Conservation (phyloP, 2,329 filamentous ascomycete genomes). For the Aquanectria penicillioides region DNA sequence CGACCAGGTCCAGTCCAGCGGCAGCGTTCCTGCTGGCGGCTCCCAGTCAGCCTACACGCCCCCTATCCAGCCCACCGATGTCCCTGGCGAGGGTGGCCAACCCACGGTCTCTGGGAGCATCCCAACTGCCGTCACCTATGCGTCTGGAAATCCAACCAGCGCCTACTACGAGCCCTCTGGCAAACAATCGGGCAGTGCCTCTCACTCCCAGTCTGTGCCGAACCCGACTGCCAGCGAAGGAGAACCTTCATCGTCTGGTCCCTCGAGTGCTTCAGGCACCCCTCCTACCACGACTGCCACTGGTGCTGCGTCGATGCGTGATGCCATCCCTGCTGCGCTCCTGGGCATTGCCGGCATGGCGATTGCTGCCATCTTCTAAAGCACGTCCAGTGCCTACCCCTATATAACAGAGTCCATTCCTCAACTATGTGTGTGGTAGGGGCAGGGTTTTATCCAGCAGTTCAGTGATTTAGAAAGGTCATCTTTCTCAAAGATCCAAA, state of each 20-base stretch:
- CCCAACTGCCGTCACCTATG: constrained; percentile 32
- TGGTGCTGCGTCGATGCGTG: constrained; percentile 41
- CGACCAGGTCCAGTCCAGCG: constrained; percentile 24
- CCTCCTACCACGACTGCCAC: constrained; percentile 44
- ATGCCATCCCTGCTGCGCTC: constrained; percentile 32
- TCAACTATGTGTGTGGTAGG: not conserved
- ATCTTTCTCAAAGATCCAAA: constrained; percentile 25
- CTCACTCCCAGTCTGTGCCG: constrained; percentile 15
- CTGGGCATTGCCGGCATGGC: constrained; percentile 41
- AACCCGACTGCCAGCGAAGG: constrained; percentile 30
- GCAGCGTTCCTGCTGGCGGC: constrained; percentile 16
- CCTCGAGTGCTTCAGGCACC: constrained; percentile 37
- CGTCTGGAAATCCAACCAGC: constrained; percentile 31
- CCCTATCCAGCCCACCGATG: constrained; percentile 15
- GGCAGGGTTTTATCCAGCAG: constrained; percentile 16
- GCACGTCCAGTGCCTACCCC: constrained; percentile 1
- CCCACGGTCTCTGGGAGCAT: constrained; percentile 25
- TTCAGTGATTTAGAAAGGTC: constrained; percentile 16
- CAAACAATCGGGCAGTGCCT: constrained; percentile 27
- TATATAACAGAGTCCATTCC: not conserved
- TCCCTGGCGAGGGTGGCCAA: constrained; percentile 18
- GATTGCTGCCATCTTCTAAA: constrained; percentile 40
- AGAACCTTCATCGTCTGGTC: constrained; percentile 26
- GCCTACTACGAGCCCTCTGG: constrained; percentile 28
- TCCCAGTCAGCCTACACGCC: constrained; percentile 26